Evolutionary conservation across 2,329 filamentous ascomycete species (phyloP), one percentile per base, ranked within the genome.

Genomic region (Ophiostoma perfectum): DNA sequence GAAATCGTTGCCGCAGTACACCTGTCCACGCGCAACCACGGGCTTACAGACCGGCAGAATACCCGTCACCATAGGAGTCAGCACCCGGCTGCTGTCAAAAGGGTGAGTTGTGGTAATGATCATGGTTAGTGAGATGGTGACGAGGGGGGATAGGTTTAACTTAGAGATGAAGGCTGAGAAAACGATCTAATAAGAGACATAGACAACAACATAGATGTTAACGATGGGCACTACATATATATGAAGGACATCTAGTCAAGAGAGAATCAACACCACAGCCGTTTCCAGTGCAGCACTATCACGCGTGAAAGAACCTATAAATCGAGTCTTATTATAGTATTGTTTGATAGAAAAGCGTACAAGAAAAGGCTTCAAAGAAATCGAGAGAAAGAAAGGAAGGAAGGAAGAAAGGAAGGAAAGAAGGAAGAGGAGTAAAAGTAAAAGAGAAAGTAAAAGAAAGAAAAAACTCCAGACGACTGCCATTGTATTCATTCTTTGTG

Each of bases 1-100:
- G 18, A 71, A 71, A 18, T 67, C 69, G 8, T 45, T n/a, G 14
- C 62, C 65, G 55, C 70, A 71, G 69, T 71, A 71, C 14, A 68
- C 69, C 5, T 41, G 18, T n/a, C 68, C 68, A 12, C 70, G 70
- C 39, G 18, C 27, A 2, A 70, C 36, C 58, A 55, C 12, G 36
- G 64, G 39, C 18, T 39, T 52, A 39, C 39, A 38, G 65, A 4
- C 42, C 42, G 39, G 64, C 52, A 62, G 64, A 38, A 18, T 14
- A 12, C 67, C 49, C 5, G 65, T 66, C 3, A 47, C 49, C 36
- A 66, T 49, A 11, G 65, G 18, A 4, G 52, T n/a, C 18, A 58
- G 27, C 27, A 66, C 8, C 4, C 55, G 18, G 52, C 41, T 38
- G 16, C 38, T 14, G 52, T 66, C 65, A 18, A 67, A 47, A 1